Evolutionary conservation across 2,329 filamentous ascomycete species (phyloP).

Genomic region (Pestalotiopsis sp.): DNA sequence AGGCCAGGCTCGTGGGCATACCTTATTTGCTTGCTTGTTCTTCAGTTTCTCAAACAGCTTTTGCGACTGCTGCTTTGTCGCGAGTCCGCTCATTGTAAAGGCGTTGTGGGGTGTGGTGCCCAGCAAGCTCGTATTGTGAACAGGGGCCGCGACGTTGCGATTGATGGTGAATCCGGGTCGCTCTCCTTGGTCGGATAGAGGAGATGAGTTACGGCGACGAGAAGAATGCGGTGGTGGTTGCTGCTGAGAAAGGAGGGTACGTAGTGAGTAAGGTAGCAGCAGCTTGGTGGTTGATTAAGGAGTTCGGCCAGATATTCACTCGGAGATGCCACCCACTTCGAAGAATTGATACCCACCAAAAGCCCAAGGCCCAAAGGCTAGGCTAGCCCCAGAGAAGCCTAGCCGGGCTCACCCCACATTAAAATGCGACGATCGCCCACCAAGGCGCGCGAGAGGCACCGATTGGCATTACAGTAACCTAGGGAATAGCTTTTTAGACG

Average conservation of each 20-base stretch:
- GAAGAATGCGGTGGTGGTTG: background rate
- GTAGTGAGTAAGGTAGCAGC: background rate
- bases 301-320: slow-evolving; percentile 35
- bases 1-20: slow-evolving; percentile 39
- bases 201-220: background rate
- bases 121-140: slow-evolving; percentile 1
- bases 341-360: slow-evolving; percentile 5
- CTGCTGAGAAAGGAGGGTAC: background rate
- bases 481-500: background rate
- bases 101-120: slow-evolving; percentile 13
- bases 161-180: background rate
- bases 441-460: background rate
- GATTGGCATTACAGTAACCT: background rate
- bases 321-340: slow-evolving; percentile 7
- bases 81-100: slow-evolving; percentile 63
- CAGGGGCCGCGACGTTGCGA: background rate
- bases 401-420: slow-evolving; percentile 3
- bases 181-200: background rate
- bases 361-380: background rate
- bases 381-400: background rate
- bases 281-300: slow-evolving; percentile 21
- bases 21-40: slow-evolving; percentile 92
- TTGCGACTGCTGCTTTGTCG: slow-evolving; percentile 91
- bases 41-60: slow-evolving; percentile 98
- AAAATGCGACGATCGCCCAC: slow-evolving; percentile 1